Conservation (phyloP, 2,329 filamentous ascomycete genomes). For the Fusarium pininemorale region DNA sequence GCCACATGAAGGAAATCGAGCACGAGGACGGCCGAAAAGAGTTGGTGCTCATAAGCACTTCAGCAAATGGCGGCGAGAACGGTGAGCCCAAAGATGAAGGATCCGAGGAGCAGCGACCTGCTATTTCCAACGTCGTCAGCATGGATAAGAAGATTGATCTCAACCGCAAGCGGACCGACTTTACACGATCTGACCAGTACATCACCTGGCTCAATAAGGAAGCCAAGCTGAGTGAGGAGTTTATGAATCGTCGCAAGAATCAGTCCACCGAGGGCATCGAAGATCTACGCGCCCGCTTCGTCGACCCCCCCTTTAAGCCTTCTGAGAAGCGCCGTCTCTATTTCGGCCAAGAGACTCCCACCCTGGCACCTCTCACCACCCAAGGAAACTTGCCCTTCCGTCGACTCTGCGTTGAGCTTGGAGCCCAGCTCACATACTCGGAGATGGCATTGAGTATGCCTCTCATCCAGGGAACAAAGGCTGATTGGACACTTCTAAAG, state of each 20-base stretch:
- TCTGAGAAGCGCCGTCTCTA: constrained; percentile 95
- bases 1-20: constrained; percentile 84
- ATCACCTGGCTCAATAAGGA: constrained; percentile 80
- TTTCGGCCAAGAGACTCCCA: constrained; percentile 91
- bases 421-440: constrained; percentile 93
- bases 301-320: constrained; percentile 86
- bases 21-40: constrained; percentile 84
- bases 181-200: constrained; percentile 79
- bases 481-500: constrained; percentile 95
- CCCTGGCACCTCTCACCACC: constrained; percentile 93
- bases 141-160: constrained; percentile 77
- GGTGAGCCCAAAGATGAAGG: constrained; percentile 50
- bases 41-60: constrained; percentile 68
- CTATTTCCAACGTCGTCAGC: constrained; percentile 79
- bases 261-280: constrained; percentile 58
- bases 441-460: constrained; percentile 97
- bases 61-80: constrained; percentile 39
- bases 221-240: constrained; percentile 50
- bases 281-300: constrained; percentile 81
- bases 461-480: constrained; percentile 86
- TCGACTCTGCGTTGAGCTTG: constrained; percentile 86
- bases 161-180: constrained; percentile 74
- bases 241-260: constrained; percentile 54
- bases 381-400: constrained; percentile 97
- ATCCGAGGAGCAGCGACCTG: constrained; percentile 65